Evolutionary conservation across 495 filamentous ascomycete species (phyloP), one percentile per base, ranked within the genome.

Genomic region (Amorphotheca resinae): DNA sequence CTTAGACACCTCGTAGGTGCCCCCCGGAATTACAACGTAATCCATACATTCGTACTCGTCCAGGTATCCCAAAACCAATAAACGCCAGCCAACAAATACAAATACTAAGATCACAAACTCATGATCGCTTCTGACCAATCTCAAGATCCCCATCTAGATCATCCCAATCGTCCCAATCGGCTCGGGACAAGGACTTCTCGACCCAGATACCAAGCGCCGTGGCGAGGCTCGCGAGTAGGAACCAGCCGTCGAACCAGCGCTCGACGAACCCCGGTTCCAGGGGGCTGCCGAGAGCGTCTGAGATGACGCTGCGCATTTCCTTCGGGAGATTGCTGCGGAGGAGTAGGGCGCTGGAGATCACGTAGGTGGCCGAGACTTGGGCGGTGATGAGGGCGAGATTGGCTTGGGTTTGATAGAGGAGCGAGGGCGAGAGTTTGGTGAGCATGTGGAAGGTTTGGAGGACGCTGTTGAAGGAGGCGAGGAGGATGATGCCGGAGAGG

Each of bases 211-310:
- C 82, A 30, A 67, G 56, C 14, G 68, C 75, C 12, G 84, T 87
- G 12, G 67, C 54, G 0, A 59, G 64, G 36, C 74, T 77, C 5
- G 76, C 76, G 2, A 71, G 50, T 20, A 87, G 58, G 51, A 89
- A 91, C 77, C 84, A 83, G 17, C 72, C 74, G 53, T 88, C 84
- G 56, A 89, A 91, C 84, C 84, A 89, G n/a, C 74, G 61, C 49
- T 87, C 84, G n/a, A 83, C 80, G 47, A 87, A 84, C 1, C 56
- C 61, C 6, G 74, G 71, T 53, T 84, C 77, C 7, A 87, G 64
- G 8, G 77, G 79, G 23, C 77, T 78, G 22, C 74, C 74, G 23
- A 89, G 62, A n/a, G 76, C 80, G 44, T 82, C 80, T 3, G 72
- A 72, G 3, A 87, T 80, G 3, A 78, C 77, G 23, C 73, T 69